Conservation (phyloP, 306 rosid genomes). For the Malus sylvestris region DNA sequence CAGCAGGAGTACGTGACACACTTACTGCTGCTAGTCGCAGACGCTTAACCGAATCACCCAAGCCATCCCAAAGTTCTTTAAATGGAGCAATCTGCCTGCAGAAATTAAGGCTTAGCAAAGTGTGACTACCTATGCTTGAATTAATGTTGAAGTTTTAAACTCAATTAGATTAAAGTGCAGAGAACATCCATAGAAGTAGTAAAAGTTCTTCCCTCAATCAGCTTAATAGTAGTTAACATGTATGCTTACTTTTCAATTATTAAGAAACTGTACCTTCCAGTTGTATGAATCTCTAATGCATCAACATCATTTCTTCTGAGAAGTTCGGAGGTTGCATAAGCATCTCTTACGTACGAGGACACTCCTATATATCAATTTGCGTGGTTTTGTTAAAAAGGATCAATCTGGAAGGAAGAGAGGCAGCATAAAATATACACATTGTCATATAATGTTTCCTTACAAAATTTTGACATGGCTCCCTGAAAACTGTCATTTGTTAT, state of each 20-base stretch:
- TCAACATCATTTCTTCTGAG: conserved; percentile 59
- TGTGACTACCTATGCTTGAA: neutral
- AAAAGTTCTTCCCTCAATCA: neutral
- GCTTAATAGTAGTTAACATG: neutral
- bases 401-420: neutral
- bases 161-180: neutral
- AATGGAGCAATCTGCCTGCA: conserved; percentile 51
- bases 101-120: conserved; percentile 7
- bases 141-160: neutral
- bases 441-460: neutral
- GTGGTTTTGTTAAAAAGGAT: neutral
- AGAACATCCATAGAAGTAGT: neutral
- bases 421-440: neutral
- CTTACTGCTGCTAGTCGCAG: conserved; percentile 70
- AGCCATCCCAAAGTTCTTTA: conserved; percentile 64
- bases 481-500: too few species aligned
- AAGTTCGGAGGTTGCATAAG: conserved; percentile 51
- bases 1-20: conserved; percentile 15
- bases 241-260: neutral
- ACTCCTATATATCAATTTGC: conserved; percentile 36
- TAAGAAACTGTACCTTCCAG: conserved; percentile 53
- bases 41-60: conserved; percentile 51
- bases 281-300: conserved; percentile 86
- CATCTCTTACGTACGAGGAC: conserved; percentile 67
- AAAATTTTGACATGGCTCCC: too few species aligned